These are phyloP conservation scores for Rhodotorula mucilaginosa DNA, from an alignment of 1,284 basidiomycete genomes.

Conservation along the genomic window DNA sequence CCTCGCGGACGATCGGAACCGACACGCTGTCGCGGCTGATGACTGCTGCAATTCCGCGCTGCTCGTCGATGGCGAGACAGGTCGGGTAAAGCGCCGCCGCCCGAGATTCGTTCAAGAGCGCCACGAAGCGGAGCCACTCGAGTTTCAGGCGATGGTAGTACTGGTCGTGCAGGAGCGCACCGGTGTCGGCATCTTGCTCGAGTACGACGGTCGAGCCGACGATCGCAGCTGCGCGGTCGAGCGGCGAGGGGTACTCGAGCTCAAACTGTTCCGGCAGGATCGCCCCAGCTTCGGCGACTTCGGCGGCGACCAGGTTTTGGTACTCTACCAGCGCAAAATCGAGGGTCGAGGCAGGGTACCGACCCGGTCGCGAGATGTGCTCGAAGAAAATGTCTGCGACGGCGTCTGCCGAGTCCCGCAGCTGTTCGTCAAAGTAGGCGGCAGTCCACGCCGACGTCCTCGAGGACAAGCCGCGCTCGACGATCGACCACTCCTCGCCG, in stretches of 20 bases:
- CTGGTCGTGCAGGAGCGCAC: constrained; percentile 69
- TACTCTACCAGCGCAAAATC: constrained; percentile 78
- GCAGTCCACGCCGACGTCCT: constrained; percentile 54
- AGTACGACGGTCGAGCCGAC: constrained; percentile 79
- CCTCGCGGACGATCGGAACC: constrained; percentile 53
- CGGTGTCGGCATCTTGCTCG: constrained; percentile 70
- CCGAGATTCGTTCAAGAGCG: constrained; percentile 80
- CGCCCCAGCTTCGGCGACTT: constrained; percentile 49
- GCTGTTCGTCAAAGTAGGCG: constrained; percentile 77
- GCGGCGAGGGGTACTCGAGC: constrained; percentile 63
- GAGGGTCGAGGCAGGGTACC: constrained; percentile 78
- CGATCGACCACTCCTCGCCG: constrained; percentile 45
- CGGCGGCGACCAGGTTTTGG: constrained; percentile 64
- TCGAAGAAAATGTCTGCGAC: constrained; percentile 70
- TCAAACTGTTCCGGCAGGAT: constrained; percentile 40
- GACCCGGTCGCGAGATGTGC: constrained; percentile 77
- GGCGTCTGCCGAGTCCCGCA: constrained; percentile 49
- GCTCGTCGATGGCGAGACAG: constrained; percentile 66
- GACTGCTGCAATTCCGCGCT: constrained; percentile 66
- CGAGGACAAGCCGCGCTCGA: constrained; percentile 16
- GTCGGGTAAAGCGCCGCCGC: constrained; percentile 58
- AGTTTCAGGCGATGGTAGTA: constrained; percentile 80
- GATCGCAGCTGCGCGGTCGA: constrained; percentile 73
- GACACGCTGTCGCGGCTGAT: constrained; percentile 66
- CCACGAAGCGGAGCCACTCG: constrained; percentile 90